Evolutionary conservation across 805 yeast species (phyloP).

Genomic region (Suhomyces sp.): DNA sequence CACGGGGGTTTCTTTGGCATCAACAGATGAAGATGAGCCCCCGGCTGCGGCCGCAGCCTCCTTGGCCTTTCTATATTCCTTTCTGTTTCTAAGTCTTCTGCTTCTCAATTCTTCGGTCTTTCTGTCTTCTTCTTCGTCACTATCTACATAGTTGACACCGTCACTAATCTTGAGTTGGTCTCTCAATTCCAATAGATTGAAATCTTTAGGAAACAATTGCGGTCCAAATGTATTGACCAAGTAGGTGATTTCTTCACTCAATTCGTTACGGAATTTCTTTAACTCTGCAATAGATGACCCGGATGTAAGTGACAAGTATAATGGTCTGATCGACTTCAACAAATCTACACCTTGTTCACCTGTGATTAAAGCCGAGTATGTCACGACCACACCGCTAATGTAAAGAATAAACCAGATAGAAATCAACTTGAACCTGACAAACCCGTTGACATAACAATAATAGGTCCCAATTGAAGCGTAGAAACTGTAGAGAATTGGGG

Average conservation of each 20-base stretch:
- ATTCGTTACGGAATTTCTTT: conserved; percentile 55
- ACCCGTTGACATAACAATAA: conserved; percentile 21
- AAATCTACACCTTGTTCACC: conserved; percentile 95
- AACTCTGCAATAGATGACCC: conserved; percentile 57
- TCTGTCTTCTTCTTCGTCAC: conserved; percentile 50
- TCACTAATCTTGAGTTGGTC: conserved; percentile 30
- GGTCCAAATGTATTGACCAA: conserved; percentile 81
- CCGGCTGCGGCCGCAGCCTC: conserved; percentile 6
- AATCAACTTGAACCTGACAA: conserved; percentile 24
- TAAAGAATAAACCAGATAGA: conserved; percentile 49
- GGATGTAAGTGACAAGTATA: conserved; percentile 61
- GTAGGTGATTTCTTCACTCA: conserved; percentile 74
- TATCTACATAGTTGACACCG: conserved; percentile 29
- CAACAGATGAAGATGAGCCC: not conserved
- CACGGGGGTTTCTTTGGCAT: conserved; percentile 8
- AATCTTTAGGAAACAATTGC: conserved; percentile 75
- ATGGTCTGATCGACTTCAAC: conserved; percentile 77
- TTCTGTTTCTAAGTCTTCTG: conserved; percentile 36
- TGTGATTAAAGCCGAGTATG: conserved; percentile 85
- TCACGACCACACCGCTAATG: conserved; percentile 63
- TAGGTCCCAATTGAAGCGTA: conserved; percentile 66
- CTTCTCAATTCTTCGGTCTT: conserved; percentile 47
- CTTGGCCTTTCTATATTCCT: conserved; percentile 14
- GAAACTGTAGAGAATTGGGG: conserved; percentile 79
- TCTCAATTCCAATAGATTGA: conserved; percentile 53